Evolutionary conservation across 305 asterid genomes (phyloP).

Genomic region (Fraxinus latifolia): DNA sequence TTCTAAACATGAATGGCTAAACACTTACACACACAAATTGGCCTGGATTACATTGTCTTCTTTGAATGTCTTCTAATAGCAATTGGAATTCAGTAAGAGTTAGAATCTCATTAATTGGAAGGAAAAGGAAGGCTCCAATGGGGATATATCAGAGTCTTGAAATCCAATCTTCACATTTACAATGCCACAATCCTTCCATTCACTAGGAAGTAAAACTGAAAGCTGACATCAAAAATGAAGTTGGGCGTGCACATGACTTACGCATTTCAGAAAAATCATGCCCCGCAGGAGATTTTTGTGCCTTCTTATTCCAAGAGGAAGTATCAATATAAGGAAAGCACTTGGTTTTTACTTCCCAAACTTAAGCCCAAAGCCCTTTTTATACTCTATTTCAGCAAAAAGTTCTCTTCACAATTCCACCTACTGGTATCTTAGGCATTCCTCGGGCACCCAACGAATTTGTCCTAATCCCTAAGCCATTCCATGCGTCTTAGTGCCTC

Average conservation of each 20-base stretch:
- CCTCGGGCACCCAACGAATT: background rate
- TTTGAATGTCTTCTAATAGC: background rate
- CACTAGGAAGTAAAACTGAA: background rate
- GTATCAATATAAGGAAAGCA: background rate
- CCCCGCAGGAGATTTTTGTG: background rate
- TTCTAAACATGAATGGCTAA: background rate
- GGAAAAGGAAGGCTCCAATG: background rate
- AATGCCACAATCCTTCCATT: background rate
- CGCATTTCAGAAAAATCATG: background rate
- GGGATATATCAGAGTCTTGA: background rate
- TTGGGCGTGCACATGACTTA: background rate
- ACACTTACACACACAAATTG: background rate
- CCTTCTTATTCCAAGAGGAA: background rate
- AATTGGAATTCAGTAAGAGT: background rate
- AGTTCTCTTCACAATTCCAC: background rate
- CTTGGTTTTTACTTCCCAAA: background rate
- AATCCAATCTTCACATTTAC: background rate
- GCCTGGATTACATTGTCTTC: background rate
- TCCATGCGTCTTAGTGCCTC: background rate
- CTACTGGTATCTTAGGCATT: background rate
- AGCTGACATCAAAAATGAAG: background rate
- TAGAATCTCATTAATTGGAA: background rate
- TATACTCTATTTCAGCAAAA: background rate
- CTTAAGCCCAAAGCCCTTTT: background rate
- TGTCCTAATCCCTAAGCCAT: background rate